These are phyloP conservation scores for Boehmeria nivea DNA, from an alignment of 306 rosid species.

Conservation along the genomic window DNA sequence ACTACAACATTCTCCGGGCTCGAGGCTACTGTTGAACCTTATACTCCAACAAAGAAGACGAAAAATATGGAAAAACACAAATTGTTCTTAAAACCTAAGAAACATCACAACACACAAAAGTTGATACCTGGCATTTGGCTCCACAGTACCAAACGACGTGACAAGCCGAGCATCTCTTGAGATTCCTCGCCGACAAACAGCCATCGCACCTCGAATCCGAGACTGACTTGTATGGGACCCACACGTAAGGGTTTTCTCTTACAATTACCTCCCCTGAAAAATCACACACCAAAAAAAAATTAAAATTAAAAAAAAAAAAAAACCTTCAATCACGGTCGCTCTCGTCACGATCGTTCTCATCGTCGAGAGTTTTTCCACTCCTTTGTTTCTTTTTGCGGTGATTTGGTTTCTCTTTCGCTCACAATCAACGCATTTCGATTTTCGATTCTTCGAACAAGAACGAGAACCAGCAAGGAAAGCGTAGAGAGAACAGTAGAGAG, in stretches of 20 bases:
- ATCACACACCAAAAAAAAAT: slow-evolving; percentile 3
- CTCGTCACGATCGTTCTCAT: no score
- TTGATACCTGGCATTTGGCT: slow-evolving; percentile 60
- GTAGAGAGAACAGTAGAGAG: background rate
- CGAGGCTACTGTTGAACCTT: no score
- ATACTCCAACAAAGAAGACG: no score
- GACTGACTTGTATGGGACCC: slow-evolving; percentile 57
- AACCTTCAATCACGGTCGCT: no score
- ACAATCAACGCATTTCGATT: background rate
- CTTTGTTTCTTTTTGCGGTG: no score
- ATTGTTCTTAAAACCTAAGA: no score
- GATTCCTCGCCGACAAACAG: slow-evolving; percentile 48
- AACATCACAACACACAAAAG: no score
- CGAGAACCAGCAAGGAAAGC: no score
- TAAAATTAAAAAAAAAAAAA: no score
- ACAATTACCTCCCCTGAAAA: slow-evolving; percentile 70
- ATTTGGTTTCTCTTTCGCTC: background rate
- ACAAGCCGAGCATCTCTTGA: slow-evolving; percentile 65
- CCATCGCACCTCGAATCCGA: slow-evolving; percentile 73
- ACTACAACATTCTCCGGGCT: no score
- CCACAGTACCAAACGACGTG: slow-evolving; percentile 60
- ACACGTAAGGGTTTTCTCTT: slow-evolving; percentile 64
- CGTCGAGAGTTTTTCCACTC: background rate
- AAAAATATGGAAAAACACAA: no score
- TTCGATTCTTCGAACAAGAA: no score